Conservation (phyloP, 768 basidiomycete species). For the Mycena albidolilacea region DNA sequence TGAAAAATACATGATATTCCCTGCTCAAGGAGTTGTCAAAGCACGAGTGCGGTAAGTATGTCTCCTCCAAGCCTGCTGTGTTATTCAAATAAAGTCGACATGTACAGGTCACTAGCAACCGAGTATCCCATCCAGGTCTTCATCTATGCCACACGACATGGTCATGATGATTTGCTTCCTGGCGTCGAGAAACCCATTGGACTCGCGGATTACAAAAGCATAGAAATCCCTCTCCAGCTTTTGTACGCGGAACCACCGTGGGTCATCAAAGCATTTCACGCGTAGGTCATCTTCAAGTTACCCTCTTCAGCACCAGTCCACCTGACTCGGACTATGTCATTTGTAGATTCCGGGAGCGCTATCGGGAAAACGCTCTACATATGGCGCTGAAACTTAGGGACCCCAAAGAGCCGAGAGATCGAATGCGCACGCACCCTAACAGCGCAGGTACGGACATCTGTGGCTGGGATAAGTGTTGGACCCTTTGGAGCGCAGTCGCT, state of each 20-base stretch:
- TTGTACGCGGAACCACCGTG: slow-evolving; percentile 32
- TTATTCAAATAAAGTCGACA: slow-evolving; percentile 22
- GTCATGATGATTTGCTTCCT: slow-evolving; percentile 30
- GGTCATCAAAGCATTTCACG: slow-evolving; percentile 26
- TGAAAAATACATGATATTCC: slow-evolving; percentile 31
- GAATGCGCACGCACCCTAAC: slow-evolving; percentile 19
- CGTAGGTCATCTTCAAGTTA: slow-evolving; percentile 22
- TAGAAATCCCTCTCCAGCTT: slow-evolving; percentile 24
- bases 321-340: slow-evolving; percentile 27
- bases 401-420: slow-evolving; percentile 28
- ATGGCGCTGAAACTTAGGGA: slow-evolving; percentile 23
- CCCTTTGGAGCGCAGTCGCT: slow-evolving; percentile 22
- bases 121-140: slow-evolving; percentile 26
- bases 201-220: slow-evolving; percentile 28
- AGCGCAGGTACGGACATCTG: slow-evolving; percentile 26
- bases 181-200: slow-evolving; percentile 28
- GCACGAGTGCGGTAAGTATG: slow-evolving; percentile 30
- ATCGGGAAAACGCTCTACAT: slow-evolving; percentile 27
- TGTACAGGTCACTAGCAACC: slow-evolving; percentile 30
- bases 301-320: slow-evolving; percentile 20
- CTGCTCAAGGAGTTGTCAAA: slow-evolving; percentile 27
- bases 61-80: slow-evolving; percentile 22
- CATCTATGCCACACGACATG: slow-evolving; percentile 30
- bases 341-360: slow-evolving; percentile 30
- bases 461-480: slow-evolving; percentile 27